These are phyloP conservation scores for Ilex aquifolium DNA, from an alignment of 257 asterid species.

Conservation along the genomic window DNA sequence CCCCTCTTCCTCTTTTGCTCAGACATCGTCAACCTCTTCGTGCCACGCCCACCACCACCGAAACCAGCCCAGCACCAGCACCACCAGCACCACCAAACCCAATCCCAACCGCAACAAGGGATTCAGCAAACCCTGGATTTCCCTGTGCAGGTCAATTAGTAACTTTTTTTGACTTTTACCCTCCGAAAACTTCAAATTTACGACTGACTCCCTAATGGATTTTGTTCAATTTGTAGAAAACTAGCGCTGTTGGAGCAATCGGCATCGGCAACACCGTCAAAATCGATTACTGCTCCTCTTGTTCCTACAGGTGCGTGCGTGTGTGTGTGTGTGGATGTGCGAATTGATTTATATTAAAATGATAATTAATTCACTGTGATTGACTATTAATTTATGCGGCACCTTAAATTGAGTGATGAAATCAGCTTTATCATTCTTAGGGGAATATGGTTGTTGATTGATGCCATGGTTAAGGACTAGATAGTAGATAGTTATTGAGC, in stretches of 20 bases:
- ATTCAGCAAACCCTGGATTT: slow-evolving; percentile 49
- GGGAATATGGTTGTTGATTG: no score
- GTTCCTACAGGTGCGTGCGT: slow-evolving; percentile 66
- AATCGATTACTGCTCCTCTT: slow-evolving; percentile 87
- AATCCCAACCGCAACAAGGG: slow-evolving; percentile 6
- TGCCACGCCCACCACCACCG: slow-evolving; percentile 42
- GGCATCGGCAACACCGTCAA: slow-evolving; percentile 78
- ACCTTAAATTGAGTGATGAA: background rate
- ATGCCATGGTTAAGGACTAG: no score
- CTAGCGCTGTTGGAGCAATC: slow-evolving; percentile 40
- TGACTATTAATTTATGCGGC: background rate
- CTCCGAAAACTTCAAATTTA: slow-evolving; percentile 1
- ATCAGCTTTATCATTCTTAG: background rate
- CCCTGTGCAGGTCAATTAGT: slow-evolving; percentile 53
- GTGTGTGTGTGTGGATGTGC: no score
- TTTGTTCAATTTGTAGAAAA: slow-evolving; percentile 42
- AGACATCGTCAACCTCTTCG: slow-evolving; percentile 65
- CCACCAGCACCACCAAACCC: slow-evolving; percentile 1
- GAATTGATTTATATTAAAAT: no score
- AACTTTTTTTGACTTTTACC: background rate
- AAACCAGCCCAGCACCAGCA: slow-evolving; percentile 15
- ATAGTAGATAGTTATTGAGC: no score
- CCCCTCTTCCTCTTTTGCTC: slow-evolving; percentile 85
- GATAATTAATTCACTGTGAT: background rate
- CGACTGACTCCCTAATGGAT: background rate